Conservation (phyloP, 495 filamentous ascomycete genomes). For the Collariella sp. region DNA sequence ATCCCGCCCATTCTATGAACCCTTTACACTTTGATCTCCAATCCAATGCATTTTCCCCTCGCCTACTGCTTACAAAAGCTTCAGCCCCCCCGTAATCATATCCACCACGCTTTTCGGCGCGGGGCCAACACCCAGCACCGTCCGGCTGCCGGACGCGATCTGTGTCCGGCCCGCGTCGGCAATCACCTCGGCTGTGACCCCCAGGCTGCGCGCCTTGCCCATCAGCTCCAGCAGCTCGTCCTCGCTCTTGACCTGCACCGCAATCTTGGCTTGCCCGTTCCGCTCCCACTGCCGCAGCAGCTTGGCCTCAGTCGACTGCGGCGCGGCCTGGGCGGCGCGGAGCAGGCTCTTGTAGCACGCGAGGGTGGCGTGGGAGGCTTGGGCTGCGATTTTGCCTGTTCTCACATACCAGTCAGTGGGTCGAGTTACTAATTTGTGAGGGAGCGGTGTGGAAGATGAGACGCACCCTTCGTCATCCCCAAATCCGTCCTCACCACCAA, state of each 20-base stretch:
- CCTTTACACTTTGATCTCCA: not conserved
- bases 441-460: not conserved
- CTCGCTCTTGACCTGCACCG: slow-evolving; percentile 74
- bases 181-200: slow-evolving; percentile 79
- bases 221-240: slow-evolving; percentile 72
- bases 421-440: not conserved
- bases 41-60: not conserved
- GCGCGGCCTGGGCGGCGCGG: slow-evolving; percentile 38
- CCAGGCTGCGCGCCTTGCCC: slow-evolving; percentile 70
- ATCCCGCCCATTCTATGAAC: not conserved
- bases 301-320: slow-evolving; percentile 43
- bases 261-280: slow-evolving; percentile 83
- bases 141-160: slow-evolving; percentile 85
- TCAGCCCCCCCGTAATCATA: slow-evolving; percentile 77
- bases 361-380: slow-evolving; percentile 91
- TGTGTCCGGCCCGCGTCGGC: slow-evolving; percentile 95
- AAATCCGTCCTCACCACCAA: slow-evolving; percentile 87
- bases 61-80: slow-evolving; percentile 54
- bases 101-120: slow-evolving; percentile 84
- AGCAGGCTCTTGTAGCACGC: slow-evolving; percentile 86
- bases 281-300: slow-evolving; percentile 81
- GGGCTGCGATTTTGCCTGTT: slow-evolving; percentile 91
- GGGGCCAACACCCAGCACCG: slow-evolving; percentile 81
- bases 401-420: not conserved
- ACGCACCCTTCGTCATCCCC: slow-evolving; percentile 88